Evolutionary conservation across 257 asterid species (phyloP).

Genomic region (Pogostemon cablin): DNA sequence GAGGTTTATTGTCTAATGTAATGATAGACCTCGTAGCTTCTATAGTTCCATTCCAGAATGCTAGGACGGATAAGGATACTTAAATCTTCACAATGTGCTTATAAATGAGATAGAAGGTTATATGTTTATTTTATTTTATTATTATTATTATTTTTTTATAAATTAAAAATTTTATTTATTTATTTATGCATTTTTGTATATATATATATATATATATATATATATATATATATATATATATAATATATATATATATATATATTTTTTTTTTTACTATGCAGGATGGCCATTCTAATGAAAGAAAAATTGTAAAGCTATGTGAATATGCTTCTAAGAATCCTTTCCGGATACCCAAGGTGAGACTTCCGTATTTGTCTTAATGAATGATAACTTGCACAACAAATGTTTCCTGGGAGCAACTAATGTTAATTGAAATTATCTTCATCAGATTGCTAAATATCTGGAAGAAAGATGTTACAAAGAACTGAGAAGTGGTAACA

Average conservation of each 20-base stretch:
- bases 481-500: slow-evolving; percentile 76
- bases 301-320: slow-evolving; percentile 83
- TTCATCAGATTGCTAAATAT: slow-evolving; percentile 72
- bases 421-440: slow-evolving; percentile 28
- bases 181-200: not conserved
- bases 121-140: too few species aligned
- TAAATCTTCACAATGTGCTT: too few species aligned
- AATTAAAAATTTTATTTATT: too few species aligned
- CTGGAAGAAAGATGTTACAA: slow-evolving; percentile 94
- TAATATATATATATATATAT: too few species aligned
- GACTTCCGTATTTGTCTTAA: not conserved
- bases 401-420: slow-evolving; percentile 10
- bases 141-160: too few species aligned
- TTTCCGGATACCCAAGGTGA: slow-evolving; percentile 86
- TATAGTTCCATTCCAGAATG: too few species aligned
- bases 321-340: slow-evolving; percentile 97
- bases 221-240: too few species aligned
- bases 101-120: too few species aligned
- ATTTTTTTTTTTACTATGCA: slow-evolving; percentile 41
- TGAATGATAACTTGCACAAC: not conserved
- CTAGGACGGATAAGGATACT: too few species aligned
- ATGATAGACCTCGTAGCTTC: too few species aligned
- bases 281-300: slow-evolving; percentile 72
- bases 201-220: too few species aligned
- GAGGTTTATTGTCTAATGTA: too few species aligned